A percentile compares a stretch with the other conserved stretches of the same genome.
phyloP scores from a whole-genome alignment of 2,329 filamentous ascomycete genomes.

The Penicillium sp. region DNA sequence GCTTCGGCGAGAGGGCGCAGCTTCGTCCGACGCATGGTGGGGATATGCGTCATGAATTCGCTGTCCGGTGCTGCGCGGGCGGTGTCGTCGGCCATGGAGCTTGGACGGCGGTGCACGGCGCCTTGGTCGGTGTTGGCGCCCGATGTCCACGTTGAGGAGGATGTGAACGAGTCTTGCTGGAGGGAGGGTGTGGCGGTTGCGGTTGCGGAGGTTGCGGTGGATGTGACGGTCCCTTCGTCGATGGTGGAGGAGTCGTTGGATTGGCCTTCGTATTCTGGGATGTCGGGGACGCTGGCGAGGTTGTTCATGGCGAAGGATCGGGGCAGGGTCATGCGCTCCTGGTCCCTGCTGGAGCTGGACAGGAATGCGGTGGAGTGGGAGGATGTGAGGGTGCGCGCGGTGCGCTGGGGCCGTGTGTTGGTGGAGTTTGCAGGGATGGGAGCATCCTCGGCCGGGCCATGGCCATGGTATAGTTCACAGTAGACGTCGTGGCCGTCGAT shows the following conservation, averaged over 20 bases:
- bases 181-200: slow-evolving; percentile 20
- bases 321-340: slow-evolving; percentile 39
- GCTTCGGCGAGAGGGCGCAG: slow-evolving; percentile 71
- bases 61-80: slow-evolving; percentile 38
- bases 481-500: slow-evolving; percentile 71
- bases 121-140: slow-evolving; percentile 15
- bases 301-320: slow-evolving; percentile 44
- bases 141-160: slow-evolving; percentile 10
- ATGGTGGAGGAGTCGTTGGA: slow-evolving; percentile 39
- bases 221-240: slow-evolving; percentile 44
- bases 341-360: slow-evolving; percentile 27
- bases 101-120: slow-evolving; percentile 27
- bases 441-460: slow-evolving; percentile 65
- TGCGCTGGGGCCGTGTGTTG: slow-evolving; percentile 28
- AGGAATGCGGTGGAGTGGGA: slow-evolving; percentile 40
- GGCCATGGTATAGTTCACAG: slow-evolving; percentile 69
- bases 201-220: slow-evolving; percentile 11
- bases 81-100: slow-evolving; percentile 24
- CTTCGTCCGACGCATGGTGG: slow-evolving; percentile 64
- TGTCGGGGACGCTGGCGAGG: slow-evolving; percentile 30
- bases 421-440: slow-evolving; percentile 56
- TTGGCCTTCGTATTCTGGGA: slow-evolving; percentile 29
- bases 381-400: slow-evolving; percentile 36
- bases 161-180: not conserved
- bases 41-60: slow-evolving; percentile 60